Conservation (phyloP, 2,329 filamentous ascomycete species). For the Phialophora expanda region DNA sequence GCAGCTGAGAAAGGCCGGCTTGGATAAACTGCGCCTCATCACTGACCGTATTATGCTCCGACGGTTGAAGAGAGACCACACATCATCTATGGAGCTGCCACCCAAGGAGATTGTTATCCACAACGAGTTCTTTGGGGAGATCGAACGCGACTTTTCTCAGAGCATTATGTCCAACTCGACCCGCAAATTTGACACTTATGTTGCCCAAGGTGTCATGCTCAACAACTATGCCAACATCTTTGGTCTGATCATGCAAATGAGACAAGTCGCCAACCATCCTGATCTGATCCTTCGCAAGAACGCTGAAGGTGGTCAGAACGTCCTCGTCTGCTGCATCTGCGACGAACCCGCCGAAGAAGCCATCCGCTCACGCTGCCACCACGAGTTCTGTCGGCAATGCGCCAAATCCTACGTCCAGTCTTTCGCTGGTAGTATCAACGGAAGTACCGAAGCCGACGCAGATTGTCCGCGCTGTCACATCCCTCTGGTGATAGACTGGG, state of each 20-base stretch:
- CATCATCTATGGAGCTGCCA: conserved; percentile 92
- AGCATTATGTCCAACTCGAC: conserved; percentile 94
- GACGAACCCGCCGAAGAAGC: conserved; percentile 96
- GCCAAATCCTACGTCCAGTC: conserved; percentile 80
- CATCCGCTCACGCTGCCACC: conserved; percentile 86
- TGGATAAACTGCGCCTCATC: conserved; percentile 82
- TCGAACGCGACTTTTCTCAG: conserved; percentile 91
- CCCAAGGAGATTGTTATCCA: conserved; percentile 92
- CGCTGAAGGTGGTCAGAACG: conserved; percentile 81
- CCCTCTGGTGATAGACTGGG: conserved; percentile 83
- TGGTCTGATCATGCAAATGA: conserved; percentile 98
- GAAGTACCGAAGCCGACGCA: conserved; percentile 53
- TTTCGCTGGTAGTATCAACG: conserved; percentile 59
- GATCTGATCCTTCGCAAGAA: conserved; percentile 92
- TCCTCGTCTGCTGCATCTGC: conserved; percentile 91
- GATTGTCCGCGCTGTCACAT: conserved; percentile 91
- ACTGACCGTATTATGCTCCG: conserved; percentile 95
- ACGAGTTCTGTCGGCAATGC: conserved; percentile 87
- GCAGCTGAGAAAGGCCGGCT: conserved; percentile 68
- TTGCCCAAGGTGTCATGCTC: conserved; percentile 88
- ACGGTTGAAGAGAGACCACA: conserved; percentile 91
- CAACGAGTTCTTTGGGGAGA: conserved; percentile 94
- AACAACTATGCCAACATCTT: conserved; percentile 99
- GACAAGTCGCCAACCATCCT: conserved; percentile 94
- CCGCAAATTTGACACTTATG: conserved; percentile 93